phyloP scores from a whole-genome alignment of 2,329 filamentous ascomycete species.

The Nothopassalora personata region DNA sequence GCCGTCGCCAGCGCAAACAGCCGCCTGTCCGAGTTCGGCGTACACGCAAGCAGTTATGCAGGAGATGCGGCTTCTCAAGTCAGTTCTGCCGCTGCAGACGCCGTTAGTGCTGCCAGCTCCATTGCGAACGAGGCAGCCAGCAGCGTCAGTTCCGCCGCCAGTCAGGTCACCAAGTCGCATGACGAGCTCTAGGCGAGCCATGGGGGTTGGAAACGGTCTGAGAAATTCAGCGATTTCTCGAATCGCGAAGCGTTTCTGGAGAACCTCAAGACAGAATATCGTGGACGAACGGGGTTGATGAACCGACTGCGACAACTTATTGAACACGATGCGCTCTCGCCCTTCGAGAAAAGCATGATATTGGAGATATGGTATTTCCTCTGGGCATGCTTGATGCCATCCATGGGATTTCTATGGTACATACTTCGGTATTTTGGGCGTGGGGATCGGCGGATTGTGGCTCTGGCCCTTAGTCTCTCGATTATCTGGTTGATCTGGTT shows the following conservation, averaged over 20 bases:
- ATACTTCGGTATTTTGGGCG: no score
- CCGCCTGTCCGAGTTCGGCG: conserved; percentile 38
- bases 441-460: background rate
- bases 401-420: no score
- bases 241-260: no score
- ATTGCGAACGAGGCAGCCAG: conserved; percentile 19
- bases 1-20: conserved; percentile 43
- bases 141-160: conserved; percentile 36
- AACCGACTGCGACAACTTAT: no score
- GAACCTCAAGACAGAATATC: background rate
- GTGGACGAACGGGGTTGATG: background rate
- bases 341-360: no score
- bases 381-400: no score
- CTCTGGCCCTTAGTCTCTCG: background rate
- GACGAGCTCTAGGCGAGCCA: conserved; percentile 45
- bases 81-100: conserved; percentile 41
- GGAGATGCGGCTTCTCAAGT: conserved; percentile 28
- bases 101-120: conserved; percentile 42
- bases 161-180: conserved; percentile 37
- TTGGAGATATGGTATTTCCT: no score
- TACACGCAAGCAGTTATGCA: conserved; percentile 27
- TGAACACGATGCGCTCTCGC: no score
- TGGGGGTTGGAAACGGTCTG: background rate
- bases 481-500: no score
- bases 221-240: background rate